Base-by-base conservation (phyloP, 768 basidiomycete species). In the Phaffia tasmanica region DNA sequence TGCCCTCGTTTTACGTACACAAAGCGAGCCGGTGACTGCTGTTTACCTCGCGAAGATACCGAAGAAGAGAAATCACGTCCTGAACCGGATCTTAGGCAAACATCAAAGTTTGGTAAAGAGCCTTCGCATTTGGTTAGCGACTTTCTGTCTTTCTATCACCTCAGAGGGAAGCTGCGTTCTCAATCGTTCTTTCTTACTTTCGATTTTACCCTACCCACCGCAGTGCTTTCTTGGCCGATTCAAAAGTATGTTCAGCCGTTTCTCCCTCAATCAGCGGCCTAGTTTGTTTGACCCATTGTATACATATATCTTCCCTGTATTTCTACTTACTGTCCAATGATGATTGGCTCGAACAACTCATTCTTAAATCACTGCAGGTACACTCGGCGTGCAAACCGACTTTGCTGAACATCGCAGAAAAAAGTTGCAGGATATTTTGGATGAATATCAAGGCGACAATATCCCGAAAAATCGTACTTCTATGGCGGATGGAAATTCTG, bases 1-100 rank as follows among this genome's bases (percentile, higher is more conserved):
- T 89, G 87, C 72, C 91, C 92, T 23, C 84, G 85, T 30, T 85
- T 95, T 73, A 85, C 84, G 9, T 93, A 87, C 77, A 87, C 86
- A 74, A 87, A 70, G 59, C 68, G 75, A n/a, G 53, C 57, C 16
- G 64, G 69, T 64, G 47, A 71, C 67, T 47, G 72, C 72, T 64
- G 25, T 64, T 57, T 50, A 42, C 63, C 14, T 14, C 32, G 55
- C 15, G 54, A 56, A 5, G 54, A 46, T 6, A 29, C 30, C 19
- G 32, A 32, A 3, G 55, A 58, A 3, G n/a, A 9, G 1, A 19
- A n/a, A 6, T 32, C 58, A 11, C 35, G 47, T 8, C 3, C 57
- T 11, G 35, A n/a, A 19, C 64, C 62, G 7, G 70, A 59, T 47
- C 56, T 74, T 11, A 74, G 75, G 59, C 72, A 63, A 27, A 53